A percentile compares a stretch with the other conserved stretches of the same genome.
phyloP scores from a whole-genome alignment of 768 basidiomycete genomes.

The Paxillus ammoniavirescens region DNA sequence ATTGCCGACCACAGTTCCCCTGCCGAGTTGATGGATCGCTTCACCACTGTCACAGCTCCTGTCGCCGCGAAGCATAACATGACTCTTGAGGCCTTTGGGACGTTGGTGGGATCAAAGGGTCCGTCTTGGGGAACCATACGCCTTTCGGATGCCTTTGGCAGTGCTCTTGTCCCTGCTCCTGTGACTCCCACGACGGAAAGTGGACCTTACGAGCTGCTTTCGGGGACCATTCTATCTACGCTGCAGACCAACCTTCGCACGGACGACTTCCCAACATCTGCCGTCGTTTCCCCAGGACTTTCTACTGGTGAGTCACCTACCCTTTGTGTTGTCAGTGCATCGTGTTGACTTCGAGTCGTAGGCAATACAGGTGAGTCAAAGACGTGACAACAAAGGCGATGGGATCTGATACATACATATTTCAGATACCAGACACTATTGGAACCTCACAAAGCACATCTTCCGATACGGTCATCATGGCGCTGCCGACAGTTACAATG shows the following conservation, averaged over 20 bases:
- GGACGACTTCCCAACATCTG: constrained; percentile 19
- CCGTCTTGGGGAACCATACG: constrained; percentile 36
- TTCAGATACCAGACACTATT: constrained; percentile 44
- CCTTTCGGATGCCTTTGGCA: constrained; percentile 36
- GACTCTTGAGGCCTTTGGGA: constrained; percentile 41
- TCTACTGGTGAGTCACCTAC: constrained; percentile 15
- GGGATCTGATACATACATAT: constrained; percentile 12
- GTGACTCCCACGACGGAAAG: constrained; percentile 38
- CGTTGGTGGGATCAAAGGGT: constrained; percentile 19
- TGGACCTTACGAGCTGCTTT: constrained; percentile 39
- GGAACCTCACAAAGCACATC: constrained; percentile 45
- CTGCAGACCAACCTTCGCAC: constrained; percentile 31
- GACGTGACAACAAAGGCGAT: constrained; percentile 19
- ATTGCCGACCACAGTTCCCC: constrained; percentile 32
- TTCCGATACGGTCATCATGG: constrained; percentile 44
- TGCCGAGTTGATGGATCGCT: constrained; percentile 11
- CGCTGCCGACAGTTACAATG: constrained; percentile 34
- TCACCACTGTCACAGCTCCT: constrained; percentile 5
- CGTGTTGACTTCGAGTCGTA: constrained; percentile 9
- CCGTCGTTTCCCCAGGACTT: constrained; percentile 37
- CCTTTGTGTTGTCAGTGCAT: background rate
- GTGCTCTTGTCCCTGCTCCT: constrained; percentile 40
- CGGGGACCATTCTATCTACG: constrained; percentile 42
- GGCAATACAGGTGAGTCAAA: constrained; percentile 23
- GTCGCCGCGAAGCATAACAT: constrained; percentile 37